Conservation (phyloP, 495 filamentous ascomycete genomes). For the Trichodelitschia bisporula region DNA sequence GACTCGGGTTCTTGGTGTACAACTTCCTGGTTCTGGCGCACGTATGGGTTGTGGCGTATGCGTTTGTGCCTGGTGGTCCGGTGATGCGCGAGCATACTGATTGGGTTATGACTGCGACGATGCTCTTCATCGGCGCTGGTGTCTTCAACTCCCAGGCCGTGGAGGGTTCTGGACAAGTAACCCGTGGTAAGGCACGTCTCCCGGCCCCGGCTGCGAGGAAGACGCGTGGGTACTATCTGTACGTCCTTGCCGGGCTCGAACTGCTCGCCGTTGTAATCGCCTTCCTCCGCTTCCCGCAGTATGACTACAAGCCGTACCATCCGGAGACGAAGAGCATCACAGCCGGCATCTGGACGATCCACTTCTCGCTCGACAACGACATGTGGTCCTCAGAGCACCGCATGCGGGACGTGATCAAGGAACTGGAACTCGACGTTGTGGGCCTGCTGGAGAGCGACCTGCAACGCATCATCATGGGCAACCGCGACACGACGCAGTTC, state of each 20-base stretch:
- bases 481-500: conserved; percentile 87
- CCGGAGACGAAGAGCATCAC: conserved; percentile 66
- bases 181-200: conserved; percentile 20
- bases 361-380: conserved; percentile 95
- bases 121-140: conserved; percentile 66
- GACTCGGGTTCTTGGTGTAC: conserved; percentile 68
- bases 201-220: conserved; percentile 23
- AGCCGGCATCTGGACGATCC: conserved; percentile 95
- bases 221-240: conserved; percentile 45
- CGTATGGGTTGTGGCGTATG: conserved; percentile 96
- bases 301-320: conserved; percentile 80
- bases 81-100: conserved; percentile 86
- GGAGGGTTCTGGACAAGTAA: conserved; percentile 5
- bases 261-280: conserved; percentile 57
- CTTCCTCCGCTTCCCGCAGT: conserved; percentile 83
- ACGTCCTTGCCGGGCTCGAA: conserved; percentile 47
- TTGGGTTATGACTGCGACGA: conserved; percentile 70
- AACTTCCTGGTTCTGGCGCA: conserved; percentile 83
- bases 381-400: conserved; percentile 96
- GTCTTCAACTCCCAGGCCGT: conserved; percentile 36
- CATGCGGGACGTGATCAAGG: conserved; percentile 77
- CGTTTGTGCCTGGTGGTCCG: conserved; percentile 94
- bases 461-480: conserved; percentile 99
- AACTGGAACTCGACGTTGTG: conserved; percentile 83
- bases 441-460: conserved; percentile 84